Percentiles rank a stretch among this genome's conserved stretches.
Evolutionary conservation across 306 rosid species (phyloP).

Genomic region (Cicer cuneatum): DNA sequence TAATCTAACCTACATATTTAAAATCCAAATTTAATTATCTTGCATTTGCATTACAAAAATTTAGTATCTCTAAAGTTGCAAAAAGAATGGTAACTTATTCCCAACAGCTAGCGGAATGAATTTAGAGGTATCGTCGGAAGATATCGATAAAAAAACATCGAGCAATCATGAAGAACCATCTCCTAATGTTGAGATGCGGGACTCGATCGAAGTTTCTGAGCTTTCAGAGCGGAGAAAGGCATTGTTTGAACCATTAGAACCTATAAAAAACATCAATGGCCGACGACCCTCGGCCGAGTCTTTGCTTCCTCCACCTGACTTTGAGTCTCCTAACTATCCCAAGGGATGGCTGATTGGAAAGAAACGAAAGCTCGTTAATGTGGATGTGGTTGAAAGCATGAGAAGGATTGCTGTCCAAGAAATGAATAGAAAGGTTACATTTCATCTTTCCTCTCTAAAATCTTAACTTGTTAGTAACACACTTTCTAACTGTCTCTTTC

Average conservation of each 20-base stretch:
- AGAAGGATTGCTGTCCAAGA: conserved; percentile 90
- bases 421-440: conserved; percentile 93
- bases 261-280: conserved; percentile 58
- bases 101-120: conserved; percentile 82
- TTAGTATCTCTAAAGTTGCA: conserved; percentile 54
- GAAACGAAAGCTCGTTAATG: conserved; percentile 94
- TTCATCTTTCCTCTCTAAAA: conserved; percentile 5
- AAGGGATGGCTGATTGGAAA: conserved; percentile 92
- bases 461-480: conserved; percentile 3
- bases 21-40: no score
- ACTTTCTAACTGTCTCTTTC: neutral
- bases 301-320: conserved; percentile 93
- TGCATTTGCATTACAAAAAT: conserved; percentile 3
- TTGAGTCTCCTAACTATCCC: conserved; percentile 79
- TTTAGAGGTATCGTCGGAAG: conserved; percentile 70
- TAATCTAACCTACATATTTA: no score
- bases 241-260: conserved; percentile 87
- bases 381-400: conserved; percentile 97
- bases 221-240: conserved; percentile 73
- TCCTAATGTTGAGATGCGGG: conserved; percentile 59
- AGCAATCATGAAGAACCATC: conserved; percentile 58
- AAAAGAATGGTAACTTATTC: conserved; percentile 74
- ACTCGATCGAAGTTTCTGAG: conserved; percentile 46
- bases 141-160: conserved; percentile 52
- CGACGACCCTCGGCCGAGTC: conserved; percentile 74